A percentile compares a stretch with the other conserved stretches of the same genome.
These are phyloP conservation scores for Phaffomyces opuntiae DNA, from an alignment of 805 yeast species.

Conservation along the genomic window DNA sequence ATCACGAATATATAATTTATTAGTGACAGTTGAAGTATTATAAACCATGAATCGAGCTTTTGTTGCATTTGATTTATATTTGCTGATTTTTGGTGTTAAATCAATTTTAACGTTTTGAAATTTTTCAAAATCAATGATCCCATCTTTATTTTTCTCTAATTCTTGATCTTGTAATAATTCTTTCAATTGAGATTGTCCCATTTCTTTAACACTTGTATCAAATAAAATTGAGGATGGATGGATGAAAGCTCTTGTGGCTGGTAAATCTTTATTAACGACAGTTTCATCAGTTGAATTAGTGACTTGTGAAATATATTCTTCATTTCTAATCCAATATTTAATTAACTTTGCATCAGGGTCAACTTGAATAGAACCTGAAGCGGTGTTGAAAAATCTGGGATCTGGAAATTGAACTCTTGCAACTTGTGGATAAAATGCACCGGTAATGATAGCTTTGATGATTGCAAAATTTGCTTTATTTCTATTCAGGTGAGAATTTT, in stretches of 20 bases:
- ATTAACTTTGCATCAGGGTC: slow-evolving; percentile 75
- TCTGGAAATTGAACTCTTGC: slow-evolving; percentile 81
- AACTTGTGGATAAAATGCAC: slow-evolving; percentile 76
- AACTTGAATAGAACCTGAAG: slow-evolving; percentile 76
- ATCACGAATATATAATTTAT: slow-evolving; percentile 64
- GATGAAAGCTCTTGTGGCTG: slow-evolving; percentile 67
- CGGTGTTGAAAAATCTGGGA: slow-evolving; percentile 60
- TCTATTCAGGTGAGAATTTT: slow-evolving; percentile 35
- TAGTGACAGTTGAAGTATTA: slow-evolving; percentile 51
- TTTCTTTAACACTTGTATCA: slow-evolving; percentile 31
- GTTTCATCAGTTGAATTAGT: slow-evolving; percentile 7
- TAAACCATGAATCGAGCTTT: slow-evolving; percentile 59
- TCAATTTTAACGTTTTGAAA: slow-evolving; percentile 26
- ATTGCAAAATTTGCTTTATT: slow-evolving; percentile 45
- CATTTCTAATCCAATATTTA: slow-evolving; percentile 68
- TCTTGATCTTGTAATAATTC: slow-evolving; percentile 21
- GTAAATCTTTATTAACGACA: slow-evolving; percentile 28
- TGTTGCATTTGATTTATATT: slow-evolving; percentile 27
- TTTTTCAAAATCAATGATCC: slow-evolving; percentile 29
- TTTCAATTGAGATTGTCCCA: slow-evolving; percentile 21
- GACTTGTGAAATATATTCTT: slow-evolving; percentile 32
- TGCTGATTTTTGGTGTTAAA: slow-evolving; percentile 32
- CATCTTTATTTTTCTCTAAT: slow-evolving; percentile 28
- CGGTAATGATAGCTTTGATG: slow-evolving; percentile 63
- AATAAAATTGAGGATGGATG: slow-evolving; percentile 85